These are phyloP conservation scores for Gnomoniopsis smithogilvyi DNA, from an alignment of 2,329 filamentous ascomycete species.

Conservation along the genomic window DNA sequence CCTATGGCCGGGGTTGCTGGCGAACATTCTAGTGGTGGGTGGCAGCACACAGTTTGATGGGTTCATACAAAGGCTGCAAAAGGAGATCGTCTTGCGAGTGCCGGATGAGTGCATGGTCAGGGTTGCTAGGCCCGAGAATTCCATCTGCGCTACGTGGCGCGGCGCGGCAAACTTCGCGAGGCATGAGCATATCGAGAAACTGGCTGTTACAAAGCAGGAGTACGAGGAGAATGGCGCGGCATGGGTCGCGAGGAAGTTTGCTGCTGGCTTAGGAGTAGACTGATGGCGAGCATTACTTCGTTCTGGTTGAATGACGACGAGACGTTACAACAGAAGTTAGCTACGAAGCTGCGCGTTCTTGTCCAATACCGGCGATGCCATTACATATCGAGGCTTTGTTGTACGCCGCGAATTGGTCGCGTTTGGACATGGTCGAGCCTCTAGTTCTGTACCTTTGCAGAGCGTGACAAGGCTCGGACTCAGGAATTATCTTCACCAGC, in stretches of 20 bases:
- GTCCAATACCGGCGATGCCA: neutral
- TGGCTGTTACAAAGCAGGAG: slow-evolving; percentile 81
- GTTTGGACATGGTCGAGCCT: neutral
- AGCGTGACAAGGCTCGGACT: neutral
- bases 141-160: slow-evolving; percentile 78
- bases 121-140: slow-evolving; percentile 66
- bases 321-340: neutral
- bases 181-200: slow-evolving; percentile 62
- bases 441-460: neutral
- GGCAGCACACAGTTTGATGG: slow-evolving; percentile 79
- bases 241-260: slow-evolving; percentile 74
- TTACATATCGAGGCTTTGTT: too few relatives aligned
- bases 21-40: slow-evolving; percentile 86
- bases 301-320: neutral
- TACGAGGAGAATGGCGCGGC: slow-evolving; percentile 81
- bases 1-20: slow-evolving; percentile 77
- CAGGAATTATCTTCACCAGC: neutral
- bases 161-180: slow-evolving; percentile 77
- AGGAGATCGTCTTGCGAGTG: slow-evolving; percentile 68
- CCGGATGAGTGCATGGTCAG: slow-evolving; percentile 76
- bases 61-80: slow-evolving; percentile 75
- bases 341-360: neutral
- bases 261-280: slow-evolving; percentile 31
- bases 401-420: too few relatives aligned
- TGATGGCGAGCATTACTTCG: neutral